Base-by-base conservation (phyloP, 345 rosid genomes). In the Ceriops zippeliana region DNA sequence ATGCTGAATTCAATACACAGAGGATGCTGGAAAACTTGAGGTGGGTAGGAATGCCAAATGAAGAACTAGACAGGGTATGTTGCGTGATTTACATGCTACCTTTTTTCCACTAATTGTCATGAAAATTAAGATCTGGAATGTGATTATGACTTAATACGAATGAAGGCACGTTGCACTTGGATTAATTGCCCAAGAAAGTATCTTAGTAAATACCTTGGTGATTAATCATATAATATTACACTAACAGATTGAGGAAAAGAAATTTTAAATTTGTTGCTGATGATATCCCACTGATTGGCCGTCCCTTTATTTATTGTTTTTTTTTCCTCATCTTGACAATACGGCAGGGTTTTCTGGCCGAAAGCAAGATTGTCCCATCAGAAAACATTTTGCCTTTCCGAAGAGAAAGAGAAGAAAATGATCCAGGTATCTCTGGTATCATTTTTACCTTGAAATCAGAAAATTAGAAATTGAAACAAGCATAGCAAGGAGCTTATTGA, bases 1-100 rank as follows among this genome's bases (percentile, higher is more conserved):
- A 78, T 76, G 87, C 68, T 61, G 86, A 81, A 22, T 73, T 75
- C 71, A 79, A 75, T 72, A 68, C 15, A 26, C 74, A 24, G 89
- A 84, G 86, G 63, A 56, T 76, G 79, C 78, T 82, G 7, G 98
- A 93, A 74, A 89, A 93, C 77, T 83, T 91, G 81, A 86, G 98
- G 83, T 88, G 98, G 96, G 79, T 89, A 4, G 96, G 97, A 51
- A 87, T 85, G 83, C 81, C 96, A 17, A 76, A 70, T 75, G 88
- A 88, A 58, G 91, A 91, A 63, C 80, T 83, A 22, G 86, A 85
- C 54, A 83, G 86, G 90, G 97, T 90, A 81, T 1, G 56, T 15
- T 22, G 5, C 9, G 20, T 3, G 58, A 53, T 53, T n/a, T 6
- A 20, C 26, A 53, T n/a, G 58, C 4, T 38, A 10, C 47, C 4